Conservation (phyloP, 2,329 filamentous ascomycete species). For the Penicillium hordei region DNA sequence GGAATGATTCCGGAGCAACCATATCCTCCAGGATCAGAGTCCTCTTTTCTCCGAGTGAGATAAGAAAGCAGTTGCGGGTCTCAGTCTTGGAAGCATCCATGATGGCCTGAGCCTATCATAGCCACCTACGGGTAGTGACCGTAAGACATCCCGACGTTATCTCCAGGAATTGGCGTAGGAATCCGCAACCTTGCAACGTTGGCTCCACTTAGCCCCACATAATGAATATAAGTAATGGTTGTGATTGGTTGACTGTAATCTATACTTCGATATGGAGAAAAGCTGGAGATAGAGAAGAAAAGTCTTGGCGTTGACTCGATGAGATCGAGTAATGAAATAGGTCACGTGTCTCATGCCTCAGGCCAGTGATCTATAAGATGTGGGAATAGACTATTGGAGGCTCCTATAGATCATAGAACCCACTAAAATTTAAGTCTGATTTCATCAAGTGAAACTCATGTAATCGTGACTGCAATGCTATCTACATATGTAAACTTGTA, state of each 20-base stretch:
- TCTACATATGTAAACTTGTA: background rate
- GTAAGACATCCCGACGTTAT: slow-evolving; percentile 29
- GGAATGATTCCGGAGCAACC: background rate
- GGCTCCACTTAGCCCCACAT: background rate
- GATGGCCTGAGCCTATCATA: slow-evolving; percentile 13
- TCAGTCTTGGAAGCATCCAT: background rate
- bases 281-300: slow-evolving; percentile 9
- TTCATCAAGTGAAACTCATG: background rate
- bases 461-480: background rate
- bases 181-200: background rate
- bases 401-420: background rate
- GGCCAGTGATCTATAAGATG: background rate
- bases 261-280: slow-evolving; percentile 17
- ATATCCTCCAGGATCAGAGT: background rate
- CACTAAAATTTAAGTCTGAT: background rate
- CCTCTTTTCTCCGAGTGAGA: slow-evolving; percentile 1
- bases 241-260: slow-evolving; percentile 27
- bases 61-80: background rate
- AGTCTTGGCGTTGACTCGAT: slow-evolving; percentile 33
- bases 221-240: accelerated
- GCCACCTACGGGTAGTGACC: slow-evolving; percentile 10
- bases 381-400: background rate
- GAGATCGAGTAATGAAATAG: slow-evolving; percentile 34
- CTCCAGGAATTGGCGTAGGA: slow-evolving; percentile 9
- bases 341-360: background rate